Base-by-base conservation (phyloP, 73 alveolate species). In the Tetrahymena malaccensis region DNA sequence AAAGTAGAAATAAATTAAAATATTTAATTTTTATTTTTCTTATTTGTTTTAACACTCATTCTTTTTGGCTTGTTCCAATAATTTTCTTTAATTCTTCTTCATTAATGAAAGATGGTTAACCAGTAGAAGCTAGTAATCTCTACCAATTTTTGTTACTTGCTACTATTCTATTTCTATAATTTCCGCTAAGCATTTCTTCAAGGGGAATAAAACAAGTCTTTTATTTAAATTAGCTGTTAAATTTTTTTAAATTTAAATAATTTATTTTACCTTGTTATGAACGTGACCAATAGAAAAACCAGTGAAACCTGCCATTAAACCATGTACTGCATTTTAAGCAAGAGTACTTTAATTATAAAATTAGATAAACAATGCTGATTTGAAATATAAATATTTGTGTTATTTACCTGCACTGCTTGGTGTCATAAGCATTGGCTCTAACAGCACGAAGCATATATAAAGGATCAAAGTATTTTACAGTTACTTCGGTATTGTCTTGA, bases 61-160 rank as follows among this genome's bases (percentile, higher is more conserved):
- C 83, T 50, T 21, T 5, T 50, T 50, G 1, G 83, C 31, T 19
- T 11, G 27, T 19, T 19, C 35, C 37, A 70, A 70, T 70, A 8
- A 70, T 22, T 31, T 70, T 70, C 89, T 70, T 22, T 25, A 70
- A 22, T 70, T 95, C 97, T 33, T 95, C 97, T 55, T 95, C 94
- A 11, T 94, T 96, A 10, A 85, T 56, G 94, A 98, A 97, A 56
- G 98, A 94, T 1, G 99, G 99, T 93, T 98, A 98, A 50, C 99
- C 99, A 25, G 99, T 98, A 85, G 99, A 96, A 38, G 99, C 99
- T 95, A 98, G 85, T 21, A 98, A 95, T 96, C 99, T 98, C 96
- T 97, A 95, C 98, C 98, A 98, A 96, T 97, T 97, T 35, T 98
- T 96, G 57, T 98, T 94, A 38, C 96, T 96, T 94, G 97, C 85